These are phyloP conservation scores for Podila verticillata DNA, from an alignment of 192 early-diverging fungal genomes.

Conservation along the genomic window DNA sequence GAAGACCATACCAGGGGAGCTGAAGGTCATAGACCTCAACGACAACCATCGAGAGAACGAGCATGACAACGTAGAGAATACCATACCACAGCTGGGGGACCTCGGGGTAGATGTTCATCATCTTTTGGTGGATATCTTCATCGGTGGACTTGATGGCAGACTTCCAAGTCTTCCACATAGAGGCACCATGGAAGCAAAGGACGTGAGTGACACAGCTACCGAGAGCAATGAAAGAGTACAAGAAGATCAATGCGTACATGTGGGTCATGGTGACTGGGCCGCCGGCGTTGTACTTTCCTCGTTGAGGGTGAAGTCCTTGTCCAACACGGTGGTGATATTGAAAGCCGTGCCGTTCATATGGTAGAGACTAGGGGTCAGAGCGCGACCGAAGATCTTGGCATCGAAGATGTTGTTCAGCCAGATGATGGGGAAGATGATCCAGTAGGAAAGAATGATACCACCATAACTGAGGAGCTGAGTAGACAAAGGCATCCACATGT, in stretches of 20 bases:
- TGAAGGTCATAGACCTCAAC: constrained; percentile 30
- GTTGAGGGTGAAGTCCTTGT: constrained; percentile 64
- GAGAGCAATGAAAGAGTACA: constrained; percentile 64
- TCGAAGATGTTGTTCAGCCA: constrained; percentile 64
- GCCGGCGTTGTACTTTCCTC: constrained; percentile 53
- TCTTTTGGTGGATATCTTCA: constrained; percentile 48
- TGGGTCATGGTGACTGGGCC: constrained; percentile 56
- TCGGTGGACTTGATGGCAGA: constrained; percentile 30
- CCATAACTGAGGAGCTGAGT: constrained; percentile 57
- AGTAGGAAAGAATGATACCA: constrained; percentile 72
- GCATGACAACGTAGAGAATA: constrained; percentile 45
- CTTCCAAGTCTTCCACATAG: constrained; percentile 63
- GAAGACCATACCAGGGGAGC: constrained; percentile 58
- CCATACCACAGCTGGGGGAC: constrained; percentile 63
- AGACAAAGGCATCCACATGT: constrained; percentile 28
- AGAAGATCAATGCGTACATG: constrained; percentile 58
- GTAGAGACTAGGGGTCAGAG: constrained; percentile 10
- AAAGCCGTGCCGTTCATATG: constrained; percentile 5
- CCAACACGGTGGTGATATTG: constrained; percentile 50
- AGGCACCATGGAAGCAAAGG: constrained; percentile 65
- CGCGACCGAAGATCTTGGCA: constrained; percentile 3
- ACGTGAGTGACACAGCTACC: constrained; percentile 60
- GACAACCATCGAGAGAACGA: constrained; percentile 44
- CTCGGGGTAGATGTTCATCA: constrained; percentile 58
- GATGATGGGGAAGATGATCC: constrained; percentile 71